Evolutionary conservation across 495 filamentous ascomycete genomes (phyloP).

Genomic region (Neurospora hispaniola): DNA sequence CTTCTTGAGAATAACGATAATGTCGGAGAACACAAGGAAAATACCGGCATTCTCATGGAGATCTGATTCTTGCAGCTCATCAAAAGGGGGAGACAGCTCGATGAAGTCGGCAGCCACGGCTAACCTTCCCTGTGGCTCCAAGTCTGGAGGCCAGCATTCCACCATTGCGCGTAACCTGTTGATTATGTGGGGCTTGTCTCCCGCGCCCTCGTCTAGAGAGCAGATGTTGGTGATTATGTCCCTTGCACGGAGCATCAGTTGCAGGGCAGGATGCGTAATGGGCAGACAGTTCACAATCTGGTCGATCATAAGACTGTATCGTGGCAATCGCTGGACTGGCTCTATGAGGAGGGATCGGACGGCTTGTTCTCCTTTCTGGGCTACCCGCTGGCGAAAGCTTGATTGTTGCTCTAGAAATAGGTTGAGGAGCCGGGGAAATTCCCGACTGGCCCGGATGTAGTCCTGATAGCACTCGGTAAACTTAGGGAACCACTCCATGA

Average conservation of each 20-base stretch:
- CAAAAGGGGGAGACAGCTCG: constrained; percentile 67
- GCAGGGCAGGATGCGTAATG: constrained; percentile 69
- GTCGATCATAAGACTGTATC: constrained; percentile 93
- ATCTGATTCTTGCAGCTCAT: constrained; percentile 4
- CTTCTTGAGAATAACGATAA: constrained; percentile 65
- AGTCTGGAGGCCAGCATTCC: constrained; percentile 65
- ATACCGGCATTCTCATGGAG: constrained; percentile 47
- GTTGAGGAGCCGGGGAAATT: constrained; percentile 71
- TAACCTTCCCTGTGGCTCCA: constrained; percentile 65
- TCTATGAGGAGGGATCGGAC: constrained; percentile 92
- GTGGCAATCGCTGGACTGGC: constrained; percentile 86
- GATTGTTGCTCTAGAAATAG: constrained; percentile 65
- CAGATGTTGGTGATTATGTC: constrained; percentile 94
- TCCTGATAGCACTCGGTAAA: constrained; percentile 83
- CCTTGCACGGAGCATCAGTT: constrained; percentile 68
- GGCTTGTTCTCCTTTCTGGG: constrained; percentile 80
- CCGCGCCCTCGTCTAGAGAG: constrained; percentile 61
- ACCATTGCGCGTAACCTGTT: constrained; percentile 65
- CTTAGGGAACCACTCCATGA: constrained; percentile 81
- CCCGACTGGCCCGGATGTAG: constrained; percentile 77
- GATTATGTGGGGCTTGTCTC: constrained; percentile 57
- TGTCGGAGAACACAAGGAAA: constrained; percentile 76
- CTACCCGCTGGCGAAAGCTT: constrained; percentile 66
- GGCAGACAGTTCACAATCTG: constrained; percentile 81
- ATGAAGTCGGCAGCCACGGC: constrained; percentile 76